Evolutionary conservation across 2,329 filamentous ascomycete genomes (phyloP), one percentile per base, ranked within the genome.

Genomic region (Curvularia sp.): DNA sequence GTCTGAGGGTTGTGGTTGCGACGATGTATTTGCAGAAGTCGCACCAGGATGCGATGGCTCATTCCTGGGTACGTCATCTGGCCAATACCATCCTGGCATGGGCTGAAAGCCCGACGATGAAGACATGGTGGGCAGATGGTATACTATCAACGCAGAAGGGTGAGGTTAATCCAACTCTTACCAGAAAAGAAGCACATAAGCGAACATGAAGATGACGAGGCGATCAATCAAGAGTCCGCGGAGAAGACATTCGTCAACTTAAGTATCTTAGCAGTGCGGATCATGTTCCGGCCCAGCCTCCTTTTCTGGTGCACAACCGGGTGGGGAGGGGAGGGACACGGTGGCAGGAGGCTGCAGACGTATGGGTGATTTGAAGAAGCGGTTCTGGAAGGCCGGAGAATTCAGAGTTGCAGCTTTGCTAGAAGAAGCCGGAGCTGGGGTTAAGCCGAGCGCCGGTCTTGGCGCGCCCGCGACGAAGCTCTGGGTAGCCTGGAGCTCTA

Each of bases 61-160:
- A 21, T 70, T 65, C 56, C 76, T 78, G 12, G 79, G 79, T 36
- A 79, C 58, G 57, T 81, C 79, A 28, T 81, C 75, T 41, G 80
- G 80, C 76, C 81, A 83, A 46, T 77, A 74, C 81, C 81, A 83
- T 60, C 75, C 77, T 25, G 76, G 80, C 69, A 69, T 74, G 51
- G 66, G 66, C 64, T 76, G 74, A 66, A 68, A 79, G 48, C 72
- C 75, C 19, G 74, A 74, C 15, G 79, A 77, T 41, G 78, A 75
- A 54, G 79, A 74, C 80, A 82, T 82, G 28, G 19, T 56, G 46
- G 21, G 36, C 19, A 52, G 34, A 43, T 48, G 28, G 30, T 45
- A 38, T 23, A 10, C 27, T 51, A 42, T 41, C 18, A 46, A 56
- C 34, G 21, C n/a, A 36, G 53, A 38, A 47, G 49, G 55, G 45